Evolutionary conservation across 305 asterid species (phyloP).

Genomic region (Fraxinus paxiana): DNA sequence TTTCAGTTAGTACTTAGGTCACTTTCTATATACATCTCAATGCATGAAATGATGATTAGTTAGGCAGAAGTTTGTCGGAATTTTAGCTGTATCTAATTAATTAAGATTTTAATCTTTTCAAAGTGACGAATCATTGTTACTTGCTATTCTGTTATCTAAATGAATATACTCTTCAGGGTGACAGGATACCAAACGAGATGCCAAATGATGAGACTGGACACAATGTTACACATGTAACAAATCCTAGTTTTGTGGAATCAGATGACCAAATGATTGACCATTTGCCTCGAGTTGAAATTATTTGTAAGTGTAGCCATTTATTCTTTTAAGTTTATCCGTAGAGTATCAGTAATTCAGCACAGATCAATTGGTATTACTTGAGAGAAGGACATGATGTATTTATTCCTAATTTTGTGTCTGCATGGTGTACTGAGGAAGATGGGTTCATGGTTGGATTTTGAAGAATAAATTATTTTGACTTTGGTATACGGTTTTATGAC

Average conservation of each 20-base stretch:
- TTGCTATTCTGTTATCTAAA: constrained; percentile 20
- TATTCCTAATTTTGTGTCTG: not conserved
- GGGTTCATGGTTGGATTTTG: not conserved
- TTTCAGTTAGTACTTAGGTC: not conserved
- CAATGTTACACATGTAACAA: constrained; percentile 42
- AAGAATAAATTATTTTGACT: not conserved
- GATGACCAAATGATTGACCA: constrained; percentile 38
- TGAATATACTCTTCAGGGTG: constrained; percentile 49
- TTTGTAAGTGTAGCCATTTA: constrained; percentile 49
- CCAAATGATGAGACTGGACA: constrained; percentile 44
- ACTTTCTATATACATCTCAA: not conserved
- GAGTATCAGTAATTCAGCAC: constrained; percentile 2
- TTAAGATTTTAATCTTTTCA: not conserved
- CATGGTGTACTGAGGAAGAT: constrained; percentile 2
- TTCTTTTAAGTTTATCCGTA: constrained; percentile 20
- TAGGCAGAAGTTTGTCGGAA: constrained; percentile 7
- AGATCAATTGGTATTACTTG: not conserved
- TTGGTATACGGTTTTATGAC: not conserved
- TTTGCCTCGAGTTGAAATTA: constrained; percentile 52
- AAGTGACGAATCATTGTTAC: not conserved
- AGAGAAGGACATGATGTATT: not conserved
- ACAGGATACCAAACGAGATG: constrained; percentile 39
- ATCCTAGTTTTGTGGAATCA: constrained; percentile 39
- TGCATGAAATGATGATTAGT: not conserved
- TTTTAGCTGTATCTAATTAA: not conserved